Conservation (phyloP, 163 green algal species). For the Volvox carteri region DNA sequence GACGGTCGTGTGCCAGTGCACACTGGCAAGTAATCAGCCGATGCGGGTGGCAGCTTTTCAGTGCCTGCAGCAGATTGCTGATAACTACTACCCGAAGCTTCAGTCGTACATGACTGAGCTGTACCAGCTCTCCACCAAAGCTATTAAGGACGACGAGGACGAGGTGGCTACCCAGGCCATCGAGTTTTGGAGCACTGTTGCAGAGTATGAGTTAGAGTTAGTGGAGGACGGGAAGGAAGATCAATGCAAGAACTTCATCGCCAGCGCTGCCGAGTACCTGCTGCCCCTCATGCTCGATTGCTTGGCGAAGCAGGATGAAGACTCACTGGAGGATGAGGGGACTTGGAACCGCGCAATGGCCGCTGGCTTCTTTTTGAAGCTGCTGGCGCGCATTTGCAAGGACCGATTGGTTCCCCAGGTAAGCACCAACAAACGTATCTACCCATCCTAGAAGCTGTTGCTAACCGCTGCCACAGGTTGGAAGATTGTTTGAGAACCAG, state of each 20-base stretch:
- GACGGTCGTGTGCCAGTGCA: constrained; percentile 94
- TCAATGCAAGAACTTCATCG: constrained; percentile 91
- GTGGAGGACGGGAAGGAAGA: constrained; percentile 68
- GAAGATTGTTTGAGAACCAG: too few species aligned
- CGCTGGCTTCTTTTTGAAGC: constrained; percentile 91
- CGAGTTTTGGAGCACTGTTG: constrained; percentile 93
- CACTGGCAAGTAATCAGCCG: constrained; percentile 75
- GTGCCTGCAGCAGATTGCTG: constrained; percentile 94
- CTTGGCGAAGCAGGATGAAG: constrained; percentile 97
- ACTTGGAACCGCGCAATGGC: constrained; percentile 96
- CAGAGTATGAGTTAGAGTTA: constrained; percentile 83
- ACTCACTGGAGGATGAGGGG: constrained; percentile 74
- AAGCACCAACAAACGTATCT: too few species aligned
- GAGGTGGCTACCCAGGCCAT: constrained; percentile 95
- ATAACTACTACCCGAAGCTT: constrained; percentile 94
- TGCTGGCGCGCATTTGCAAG: constrained; percentile 83
- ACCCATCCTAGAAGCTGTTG: too few species aligned
- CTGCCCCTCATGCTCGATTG: constrained; percentile 96
- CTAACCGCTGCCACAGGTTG: too few species aligned
- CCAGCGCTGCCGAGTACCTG: constrained; percentile 85
- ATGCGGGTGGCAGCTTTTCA: constrained; percentile 92
- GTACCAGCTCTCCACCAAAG: constrained; percentile 90
- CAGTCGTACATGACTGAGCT: constrained; percentile 94
- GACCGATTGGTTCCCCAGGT: constrained; percentile 91
- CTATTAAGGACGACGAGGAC: constrained; percentile 90